Evolutionary conservation across 768 basidiomycete genomes (phyloP).

Genomic region (Royoungia palumana): DNA sequence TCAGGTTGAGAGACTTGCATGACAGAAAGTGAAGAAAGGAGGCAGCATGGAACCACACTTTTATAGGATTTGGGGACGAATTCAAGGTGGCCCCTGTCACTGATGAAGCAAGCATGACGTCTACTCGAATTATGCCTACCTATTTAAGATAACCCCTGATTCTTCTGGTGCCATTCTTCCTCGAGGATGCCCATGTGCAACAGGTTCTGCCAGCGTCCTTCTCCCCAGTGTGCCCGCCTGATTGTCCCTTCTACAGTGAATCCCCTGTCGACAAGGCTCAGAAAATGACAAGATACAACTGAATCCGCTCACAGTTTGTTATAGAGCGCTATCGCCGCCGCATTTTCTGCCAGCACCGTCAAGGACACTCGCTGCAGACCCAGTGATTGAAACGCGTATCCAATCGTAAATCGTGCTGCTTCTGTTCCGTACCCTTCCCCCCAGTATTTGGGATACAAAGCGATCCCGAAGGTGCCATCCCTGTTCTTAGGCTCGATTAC

Average conservation of each 20-base stretch:
- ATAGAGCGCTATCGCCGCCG: constrained; percentile 23
- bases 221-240: constrained; percentile 29
- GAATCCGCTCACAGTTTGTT: constrained; percentile 27
- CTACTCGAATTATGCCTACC: background rate
- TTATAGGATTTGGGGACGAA: background rate
- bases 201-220: constrained; percentile 34
- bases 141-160: background rate
- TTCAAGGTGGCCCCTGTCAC: too few relatives aligned
- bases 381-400: constrained; percentile 29
- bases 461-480: constrained; percentile 24
- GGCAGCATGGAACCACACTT: background rate
- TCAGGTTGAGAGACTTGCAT: constrained; percentile 15
- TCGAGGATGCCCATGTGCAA: constrained; percentile 33
- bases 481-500: constrained; percentile 22
- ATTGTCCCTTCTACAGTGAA: constrained; percentile 34
- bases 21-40: background rate
- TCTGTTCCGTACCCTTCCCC: constrained; percentile 36
- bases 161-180: constrained; percentile 28
- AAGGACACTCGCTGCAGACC: constrained; percentile 32
- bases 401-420: constrained; percentile 32
- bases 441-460: constrained; percentile 26
- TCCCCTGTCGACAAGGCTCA: constrained; percentile 18
- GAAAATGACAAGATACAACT: background rate
- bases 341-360: constrained; percentile 17
- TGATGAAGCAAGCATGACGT: background rate